Evolutionary conservation across 768 basidiomycete species (phyloP), one percentile per base, ranked within the genome.

Genomic region (Asterophora parasitica): DNA sequence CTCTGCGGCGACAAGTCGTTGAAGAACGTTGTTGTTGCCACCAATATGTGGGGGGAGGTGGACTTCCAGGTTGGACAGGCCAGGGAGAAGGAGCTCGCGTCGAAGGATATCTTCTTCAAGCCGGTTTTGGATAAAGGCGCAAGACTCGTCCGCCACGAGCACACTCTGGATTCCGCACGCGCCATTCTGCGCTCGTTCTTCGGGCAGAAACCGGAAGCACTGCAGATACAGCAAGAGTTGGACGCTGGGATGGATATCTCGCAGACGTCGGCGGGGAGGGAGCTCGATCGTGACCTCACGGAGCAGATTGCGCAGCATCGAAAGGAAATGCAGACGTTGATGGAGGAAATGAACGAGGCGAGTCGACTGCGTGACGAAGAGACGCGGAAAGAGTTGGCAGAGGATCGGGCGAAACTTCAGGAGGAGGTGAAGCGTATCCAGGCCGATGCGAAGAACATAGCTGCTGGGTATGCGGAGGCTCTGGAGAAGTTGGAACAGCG

Each of bases 191-290:
- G 69, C 4, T 63, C 66, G 27, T 58, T 83, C 49, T 53, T 76
- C 12, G 60, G 64, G 20, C 69, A 63, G 6, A 60, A 62, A 20
- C 72, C 80, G 0, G 53, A 68, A 2, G 65, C 74, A 1, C 64
- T 83, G 3, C 69, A 67, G 17, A 80, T 83, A 42, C 82, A 82
- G 53, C 62, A 66, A 20, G 81, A 84, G 57, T 64, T 82, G 4
- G 73, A 74, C 48, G 64, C 75, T 53, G 65, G 65, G 27, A 71
- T 72, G 42, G 66, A 72, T 34, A 70, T 82, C 12, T 64, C 71
- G 1, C 65, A 81, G 42, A 82, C 82, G 2, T 62, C 66, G 3
- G 82, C 81, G 1, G 79, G 79, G 1, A 66, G 62, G 12, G 81
- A 79, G 55, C 67, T 83, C 16, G 69, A 68, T 43, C 68, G 70